Base-by-base conservation (phyloP, 441 rosid genomes). In the Populus tomentosa region DNA sequence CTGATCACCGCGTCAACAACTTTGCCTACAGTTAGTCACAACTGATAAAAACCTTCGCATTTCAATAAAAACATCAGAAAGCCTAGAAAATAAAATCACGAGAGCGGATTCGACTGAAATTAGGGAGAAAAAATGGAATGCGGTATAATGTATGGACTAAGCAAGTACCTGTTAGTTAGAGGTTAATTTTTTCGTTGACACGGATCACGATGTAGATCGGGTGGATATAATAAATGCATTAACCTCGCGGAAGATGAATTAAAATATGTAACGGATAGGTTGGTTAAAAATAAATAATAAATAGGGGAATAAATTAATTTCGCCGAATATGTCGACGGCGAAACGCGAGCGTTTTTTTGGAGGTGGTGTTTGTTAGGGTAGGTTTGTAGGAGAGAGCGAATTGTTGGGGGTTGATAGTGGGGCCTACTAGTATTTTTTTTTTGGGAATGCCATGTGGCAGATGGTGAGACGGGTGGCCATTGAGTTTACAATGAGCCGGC, bases 161-260 rank as follows among this genome's bases (percentile, higher is more conserved):
- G 59, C 20, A 26, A 50, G 59, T 50, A 50, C 59, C 59, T 50
- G 59, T 50, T 13, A 36, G 33, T 11, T 14, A 50, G 32, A 10
- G 50, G 8, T 7, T 33, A 33, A 33, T 33, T 33, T 53, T 21
- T 7, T 38, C 6, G 46, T 9, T n/a, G 65, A 56, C 72, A 78
- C 72, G 72, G 78, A 81, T 83, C 86, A 81, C 82, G 80, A 81
- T 77, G 80, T 28, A 56, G 87, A 85, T 86, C 88, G 11, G 71
- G 72, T 73, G 88, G 86, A 26, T 26, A 26, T 84, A 78, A 74
- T 70, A 63, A 88, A 83, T 78, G 87, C 67, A 61, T 38, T 72
- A 59, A 74, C 66, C 36, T 32, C 26, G 64, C 40, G 46, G n/a
- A 36, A 30, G 6, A 14, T 14, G n/a, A 50, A 16, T 14, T 50